These are phyloP conservation scores for Chamaecyparis obtusa DNA, from an alignment of 75 land plant genomes.

Conservation along the genomic window DNA sequence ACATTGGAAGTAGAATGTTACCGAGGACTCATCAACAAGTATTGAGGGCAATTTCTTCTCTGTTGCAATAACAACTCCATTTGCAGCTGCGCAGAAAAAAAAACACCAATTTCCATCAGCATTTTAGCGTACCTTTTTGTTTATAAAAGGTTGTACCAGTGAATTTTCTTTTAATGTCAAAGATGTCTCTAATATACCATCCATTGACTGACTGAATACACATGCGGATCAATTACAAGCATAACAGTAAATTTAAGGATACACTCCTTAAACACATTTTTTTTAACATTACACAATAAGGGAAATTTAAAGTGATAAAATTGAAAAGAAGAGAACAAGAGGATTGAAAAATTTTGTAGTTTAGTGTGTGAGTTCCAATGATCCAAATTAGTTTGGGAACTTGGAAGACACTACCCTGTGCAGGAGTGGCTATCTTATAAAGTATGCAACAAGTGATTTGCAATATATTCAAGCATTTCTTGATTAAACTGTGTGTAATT, in stretches of 20 bases:
- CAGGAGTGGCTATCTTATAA: too few relatives aligned
- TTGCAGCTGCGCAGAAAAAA: slow-evolving; percentile 67
- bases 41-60: slow-evolving; percentile 98
- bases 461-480: too few relatives aligned
- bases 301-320: neutral
- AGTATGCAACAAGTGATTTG: too few relatives aligned
- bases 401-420: too few relatives aligned
- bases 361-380: neutral
- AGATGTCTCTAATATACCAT: neutral
- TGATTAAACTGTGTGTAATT: too few relatives aligned
- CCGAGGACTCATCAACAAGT: slow-evolving; percentile 94
- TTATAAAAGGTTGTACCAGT: neutral
- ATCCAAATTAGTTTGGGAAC: too few relatives aligned
- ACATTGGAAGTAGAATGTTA: slow-evolving; percentile 27
- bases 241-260: neutral
- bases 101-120: neutral
- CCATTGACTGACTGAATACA: neutral
- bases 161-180: neutral
- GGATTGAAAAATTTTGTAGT: neutral
- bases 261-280: neutral
- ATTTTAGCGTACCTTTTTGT: neutral
- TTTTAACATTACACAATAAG: neutral
- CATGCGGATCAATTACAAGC: neutral
- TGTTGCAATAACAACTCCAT: slow-evolving; percentile 99
- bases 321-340: neutral